Conservation (phyloP, 768 basidiomycete genomes). For the Lactarius akahatsu region DNA sequence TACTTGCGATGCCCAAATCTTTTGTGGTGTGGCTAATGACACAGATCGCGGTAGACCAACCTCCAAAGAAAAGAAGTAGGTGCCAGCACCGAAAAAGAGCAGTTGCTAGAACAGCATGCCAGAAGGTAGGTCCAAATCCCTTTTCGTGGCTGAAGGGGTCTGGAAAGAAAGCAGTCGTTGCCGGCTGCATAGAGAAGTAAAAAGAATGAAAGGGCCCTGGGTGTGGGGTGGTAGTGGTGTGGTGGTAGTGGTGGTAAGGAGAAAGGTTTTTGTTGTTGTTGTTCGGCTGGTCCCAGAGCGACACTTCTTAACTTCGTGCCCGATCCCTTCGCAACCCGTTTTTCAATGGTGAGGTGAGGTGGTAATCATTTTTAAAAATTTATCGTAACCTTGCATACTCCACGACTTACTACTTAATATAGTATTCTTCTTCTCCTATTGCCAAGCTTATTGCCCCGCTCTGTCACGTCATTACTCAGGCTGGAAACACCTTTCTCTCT, state of each 20-base stretch:
- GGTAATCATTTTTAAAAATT: neutral
- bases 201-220: neutral
- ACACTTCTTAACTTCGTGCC: neutral
- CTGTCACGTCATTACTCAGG: no score
- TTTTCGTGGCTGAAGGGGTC: conserved; percentile 29
- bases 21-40: conserved; percentile 50
- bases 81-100: conserved; percentile 63
- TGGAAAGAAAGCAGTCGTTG: conserved; percentile 17
- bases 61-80: conserved; percentile 61
- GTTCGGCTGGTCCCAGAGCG: neutral
- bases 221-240: neutral
- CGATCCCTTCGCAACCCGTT: neutral
- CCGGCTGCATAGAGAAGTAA: conserved; percentile 1
- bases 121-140: conserved; percentile 22
- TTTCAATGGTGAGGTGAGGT: neutral
- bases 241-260: conserved; percentile 9
- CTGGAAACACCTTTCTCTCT: no score
- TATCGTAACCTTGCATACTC: no score
- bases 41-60: conserved; percentile 58
- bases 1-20: conserved; percentile 46
- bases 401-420: no score
- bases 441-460: no score
- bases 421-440: no score
- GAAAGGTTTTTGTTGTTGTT: neutral
- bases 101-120: conserved; percentile 39